Evolutionary conservation across 2,329 filamentous ascomycete genomes (phyloP).

Genomic region (Graphiopsis chlorocephala): DNA sequence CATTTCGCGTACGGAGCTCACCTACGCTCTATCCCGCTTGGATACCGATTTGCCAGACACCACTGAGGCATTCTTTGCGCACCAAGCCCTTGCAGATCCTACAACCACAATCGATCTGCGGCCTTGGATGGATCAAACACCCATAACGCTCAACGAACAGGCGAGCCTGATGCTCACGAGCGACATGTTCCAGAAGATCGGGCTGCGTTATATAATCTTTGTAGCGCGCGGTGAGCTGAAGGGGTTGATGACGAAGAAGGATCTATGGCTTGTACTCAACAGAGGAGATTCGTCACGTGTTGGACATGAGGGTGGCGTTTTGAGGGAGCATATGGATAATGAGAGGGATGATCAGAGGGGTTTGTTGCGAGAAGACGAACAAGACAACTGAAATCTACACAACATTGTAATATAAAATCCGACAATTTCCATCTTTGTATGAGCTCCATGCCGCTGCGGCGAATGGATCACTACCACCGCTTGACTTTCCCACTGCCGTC

Average conservation of each 20-base stretch:
- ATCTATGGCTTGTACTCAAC: constrained; percentile 90
- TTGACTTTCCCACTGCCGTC: constrained; percentile 3
- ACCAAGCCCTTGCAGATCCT: constrained; percentile 78
- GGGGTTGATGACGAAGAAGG: constrained; percentile 93
- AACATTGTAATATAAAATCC: too few relatives aligned
- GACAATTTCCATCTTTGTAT: too few relatives aligned
- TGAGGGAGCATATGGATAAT: constrained; percentile 36
- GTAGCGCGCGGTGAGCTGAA: constrained; percentile 76
- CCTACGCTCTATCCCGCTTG: constrained; percentile 70
- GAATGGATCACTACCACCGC: too few relatives aligned
- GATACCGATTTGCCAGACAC: constrained; percentile 57
- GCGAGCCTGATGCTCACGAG: constrained; percentile 80
- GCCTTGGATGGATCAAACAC: constrained; percentile 99
- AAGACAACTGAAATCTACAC: too few relatives aligned
- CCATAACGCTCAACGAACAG: constrained; percentile 78
- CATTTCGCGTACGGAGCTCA: constrained; percentile 86
- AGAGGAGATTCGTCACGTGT: constrained; percentile 56
- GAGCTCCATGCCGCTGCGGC: too few relatives aligned
- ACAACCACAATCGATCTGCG: constrained; percentile 77
- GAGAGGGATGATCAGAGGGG: constrained; percentile 41
- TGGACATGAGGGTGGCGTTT: constrained; percentile 32
- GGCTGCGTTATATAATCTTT: constrained; percentile 86
- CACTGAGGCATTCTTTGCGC: constrained; percentile 79
- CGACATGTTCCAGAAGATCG: constrained; percentile 91
- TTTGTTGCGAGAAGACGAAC: constrained; percentile 27